These are phyloP conservation scores for Phytophthora sp. DNA, from an alignment of 352 stramenopile species.

Conservation along the genomic window DNA sequence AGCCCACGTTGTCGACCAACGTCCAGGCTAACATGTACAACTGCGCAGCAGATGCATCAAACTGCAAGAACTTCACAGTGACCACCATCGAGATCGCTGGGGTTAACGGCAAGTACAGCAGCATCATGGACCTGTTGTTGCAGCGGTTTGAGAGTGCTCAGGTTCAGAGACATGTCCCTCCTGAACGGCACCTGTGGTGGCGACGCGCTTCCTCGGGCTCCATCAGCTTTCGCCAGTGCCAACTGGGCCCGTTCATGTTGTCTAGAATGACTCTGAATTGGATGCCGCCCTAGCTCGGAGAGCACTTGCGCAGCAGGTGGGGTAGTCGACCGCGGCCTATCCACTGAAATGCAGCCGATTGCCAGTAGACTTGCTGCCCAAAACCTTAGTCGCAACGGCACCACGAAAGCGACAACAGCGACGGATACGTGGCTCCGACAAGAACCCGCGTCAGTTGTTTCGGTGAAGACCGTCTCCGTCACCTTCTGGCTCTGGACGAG, in stretches of 20 bases:
- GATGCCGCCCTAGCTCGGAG: constrained; percentile 8
- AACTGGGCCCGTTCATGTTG: constrained; percentile 8
- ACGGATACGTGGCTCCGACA: background rate
- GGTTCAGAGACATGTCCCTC: background rate
- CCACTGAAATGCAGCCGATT: background rate
- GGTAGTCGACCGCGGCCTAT: background rate
- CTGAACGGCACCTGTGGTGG: background rate
- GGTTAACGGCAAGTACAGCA: constrained; percentile 37
- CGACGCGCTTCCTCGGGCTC: background rate
- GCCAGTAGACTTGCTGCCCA: background rate
- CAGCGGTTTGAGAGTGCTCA: constrained; percentile 25
- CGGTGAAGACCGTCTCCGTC: too few species aligned
- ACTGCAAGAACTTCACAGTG: constrained; percentile 54
- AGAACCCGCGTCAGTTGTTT: background rate
- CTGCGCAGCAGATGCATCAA: constrained; percentile 30
- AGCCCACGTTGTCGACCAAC: constrained; percentile 31
- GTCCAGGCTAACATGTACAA: constrained; percentile 37
- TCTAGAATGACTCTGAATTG: background rate
- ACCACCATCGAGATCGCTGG: constrained; percentile 46
- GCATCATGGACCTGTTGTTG: constrained; percentile 42
- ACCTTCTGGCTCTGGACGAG: too few species aligned
- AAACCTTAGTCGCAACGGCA: background rate
- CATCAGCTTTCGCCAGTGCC: constrained; percentile 3
- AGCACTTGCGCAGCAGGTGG: constrained; percentile 10
- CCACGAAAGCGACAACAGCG: background rate